A percentile compares a stretch with the other conserved stretches of the same genome.
Evolutionary conservation across 495 filamentous ascomycete genomes (phyloP).

Genomic region (Hypoxylon cercidicola): DNA sequence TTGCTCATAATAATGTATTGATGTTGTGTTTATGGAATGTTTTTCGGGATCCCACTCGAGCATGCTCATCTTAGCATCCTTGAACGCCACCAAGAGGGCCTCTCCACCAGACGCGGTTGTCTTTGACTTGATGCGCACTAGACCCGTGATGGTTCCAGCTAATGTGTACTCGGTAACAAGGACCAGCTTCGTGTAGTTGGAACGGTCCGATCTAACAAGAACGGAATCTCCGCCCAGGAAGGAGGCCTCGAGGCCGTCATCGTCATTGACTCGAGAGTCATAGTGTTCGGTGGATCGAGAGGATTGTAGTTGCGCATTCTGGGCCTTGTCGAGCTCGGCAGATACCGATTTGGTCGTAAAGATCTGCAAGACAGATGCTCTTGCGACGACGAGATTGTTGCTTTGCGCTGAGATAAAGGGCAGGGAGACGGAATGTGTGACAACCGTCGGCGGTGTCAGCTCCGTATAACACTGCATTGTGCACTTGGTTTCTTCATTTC

Average conservation of each 20-base stretch:
- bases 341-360: slow-evolving; percentile 70
- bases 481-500: slow-evolving; percentile 39
- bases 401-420: slow-evolving; percentile 79
- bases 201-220: slow-evolving; percentile 64
- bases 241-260: slow-evolving; percentile 68
- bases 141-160: slow-evolving; percentile 82
- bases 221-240: slow-evolving; percentile 67
- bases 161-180: slow-evolving; percentile 85
- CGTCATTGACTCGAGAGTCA: slow-evolving; percentile 63
- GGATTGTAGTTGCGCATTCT: slow-evolving; percentile 42
- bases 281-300: slow-evolving; percentile 44
- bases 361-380: slow-evolving; percentile 90
- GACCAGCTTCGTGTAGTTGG: slow-evolving; percentile 77
- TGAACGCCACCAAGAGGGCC: slow-evolving; percentile 82
- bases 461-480: slow-evolving; percentile 82
- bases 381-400: slow-evolving; percentile 86
- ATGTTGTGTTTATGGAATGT: slow-evolving; percentile 81
- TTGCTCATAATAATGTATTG: slow-evolving; percentile 97
- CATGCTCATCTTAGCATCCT: slow-evolving; percentile 91
- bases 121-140: slow-evolving; percentile 77
- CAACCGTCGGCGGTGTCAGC: slow-evolving; percentile 88
- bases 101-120: slow-evolving; percentile 82
- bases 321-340: slow-evolving; percentile 60
- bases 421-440: slow-evolving; percentile 85
- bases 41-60: slow-evolving; percentile 92